These are phyloP conservation scores for Debaryomyces castellii DNA, from an alignment of 805 yeast species.

Conservation along the genomic window DNA sequence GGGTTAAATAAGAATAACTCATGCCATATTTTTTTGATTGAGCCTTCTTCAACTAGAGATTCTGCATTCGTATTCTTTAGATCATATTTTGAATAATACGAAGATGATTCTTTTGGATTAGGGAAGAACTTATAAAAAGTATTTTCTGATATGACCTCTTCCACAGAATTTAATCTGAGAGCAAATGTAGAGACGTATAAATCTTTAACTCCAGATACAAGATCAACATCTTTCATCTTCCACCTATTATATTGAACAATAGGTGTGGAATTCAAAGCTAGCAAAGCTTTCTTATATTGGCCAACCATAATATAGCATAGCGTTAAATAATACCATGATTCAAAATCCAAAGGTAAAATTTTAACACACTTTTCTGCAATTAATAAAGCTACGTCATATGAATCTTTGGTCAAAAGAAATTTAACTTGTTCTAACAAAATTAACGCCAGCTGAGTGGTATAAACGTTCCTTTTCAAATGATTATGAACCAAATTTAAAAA, in stretches of 20 bases:
- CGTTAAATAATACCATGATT: constrained; percentile 67
- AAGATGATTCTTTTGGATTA: constrained; percentile 15
- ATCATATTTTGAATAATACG: too few relatives aligned
- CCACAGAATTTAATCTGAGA: constrained; percentile 13
- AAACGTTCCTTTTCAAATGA: constrained; percentile 13
- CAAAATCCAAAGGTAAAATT: constrained; percentile 74
- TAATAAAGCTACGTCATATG: constrained; percentile 55
- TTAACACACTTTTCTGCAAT: constrained; percentile 61
- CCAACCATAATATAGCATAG: constrained; percentile 56
- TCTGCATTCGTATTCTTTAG: neutral
- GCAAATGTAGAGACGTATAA: constrained; percentile 20
- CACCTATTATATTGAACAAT: constrained; percentile 50
- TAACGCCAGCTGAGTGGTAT: constrained; percentile 52
- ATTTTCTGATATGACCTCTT: constrained; percentile 28
- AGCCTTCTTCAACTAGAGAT: constrained; percentile 17
- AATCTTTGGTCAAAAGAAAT: constrained; percentile 54
- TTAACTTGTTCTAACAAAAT: constrained; percentile 62
- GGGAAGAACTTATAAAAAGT: constrained; percentile 30
- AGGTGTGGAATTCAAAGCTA: constrained; percentile 74
- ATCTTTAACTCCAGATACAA: constrained; percentile 25
- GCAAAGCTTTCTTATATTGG: constrained; percentile 59
- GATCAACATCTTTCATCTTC: constrained; percentile 26
- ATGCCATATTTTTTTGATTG: constrained; percentile 33
- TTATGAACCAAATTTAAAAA: constrained; percentile 23
- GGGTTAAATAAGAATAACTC: constrained; percentile 28